Evolutionary conservation across 148 eudicot species (phyloP).

Genomic region (Cornus kousa): DNA sequence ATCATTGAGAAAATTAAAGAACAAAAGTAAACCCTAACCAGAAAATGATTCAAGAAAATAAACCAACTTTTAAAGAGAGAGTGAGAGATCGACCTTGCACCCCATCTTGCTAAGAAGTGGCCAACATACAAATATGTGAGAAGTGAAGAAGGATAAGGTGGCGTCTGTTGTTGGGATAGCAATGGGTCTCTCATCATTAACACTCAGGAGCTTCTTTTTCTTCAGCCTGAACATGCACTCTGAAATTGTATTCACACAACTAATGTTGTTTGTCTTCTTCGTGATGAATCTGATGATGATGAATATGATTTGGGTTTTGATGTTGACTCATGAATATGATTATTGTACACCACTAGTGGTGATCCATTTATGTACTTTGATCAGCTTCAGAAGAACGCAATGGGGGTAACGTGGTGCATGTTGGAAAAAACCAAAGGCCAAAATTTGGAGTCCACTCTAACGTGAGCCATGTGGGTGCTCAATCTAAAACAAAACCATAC

Average conservation of each 20-base stretch:
- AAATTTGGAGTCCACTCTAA: no score
- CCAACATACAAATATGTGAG: slow-evolving; percentile 50
- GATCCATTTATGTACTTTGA: no score
- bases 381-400: no score
- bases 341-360: no score
- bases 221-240: not conserved
- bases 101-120: slow-evolving; percentile 86
- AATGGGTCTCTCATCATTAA: slow-evolving; percentile 12
- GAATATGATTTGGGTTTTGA: not conserved
- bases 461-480: no score
- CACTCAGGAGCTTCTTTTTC: not conserved
- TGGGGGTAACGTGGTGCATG: no score
- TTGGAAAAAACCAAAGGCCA: no score
- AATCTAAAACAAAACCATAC: no score
- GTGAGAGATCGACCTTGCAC: slow-evolving; percentile 54
- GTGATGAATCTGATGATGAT: not conserved
- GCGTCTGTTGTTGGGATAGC: slow-evolving; percentile 15
- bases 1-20: not conserved
- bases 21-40: not conserved
- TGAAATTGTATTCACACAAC: not conserved
- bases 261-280: no score
- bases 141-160: slow-evolving; percentile 41
- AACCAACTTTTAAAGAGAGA: not conserved
- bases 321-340: not conserved
- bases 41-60: no score